phyloP scores from a whole-genome alignment of 306 rosid species.

The Cicer pinnatifidum region DNA sequence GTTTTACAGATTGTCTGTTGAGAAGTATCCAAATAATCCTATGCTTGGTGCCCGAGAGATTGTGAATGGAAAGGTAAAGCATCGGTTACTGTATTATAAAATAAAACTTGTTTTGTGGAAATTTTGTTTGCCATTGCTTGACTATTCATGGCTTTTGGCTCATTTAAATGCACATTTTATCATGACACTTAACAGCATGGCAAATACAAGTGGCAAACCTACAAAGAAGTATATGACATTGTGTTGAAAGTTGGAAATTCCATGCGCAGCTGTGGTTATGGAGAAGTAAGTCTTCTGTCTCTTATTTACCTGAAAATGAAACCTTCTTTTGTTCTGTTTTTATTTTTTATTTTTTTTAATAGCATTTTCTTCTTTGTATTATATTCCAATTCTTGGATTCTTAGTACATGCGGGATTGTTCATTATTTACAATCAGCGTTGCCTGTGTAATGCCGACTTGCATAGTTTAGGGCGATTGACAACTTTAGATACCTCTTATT shows the following conservation, averaged over 20 bases:
- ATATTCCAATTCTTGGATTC: constrained; percentile 32
- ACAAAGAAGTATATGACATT: constrained; percentile 70
- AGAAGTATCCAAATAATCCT: constrained; percentile 64
- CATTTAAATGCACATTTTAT: constrained; percentile 14
- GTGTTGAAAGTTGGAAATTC: constrained; percentile 85
- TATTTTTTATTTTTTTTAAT: neutral
- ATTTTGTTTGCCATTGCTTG: constrained; percentile 10
- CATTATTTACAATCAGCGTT: constrained; percentile 31
- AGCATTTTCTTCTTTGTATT: constrained; percentile 1
- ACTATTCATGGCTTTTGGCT: constrained; percentile 35
- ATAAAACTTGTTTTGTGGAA: constrained; percentile 15
- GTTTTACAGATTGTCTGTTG: constrained; percentile 74
- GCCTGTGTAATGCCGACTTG: neutral
- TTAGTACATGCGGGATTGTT: constrained; percentile 4
- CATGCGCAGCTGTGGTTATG: constrained; percentile 69
- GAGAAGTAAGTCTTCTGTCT: constrained; percentile 58
- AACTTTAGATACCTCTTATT: neutral
- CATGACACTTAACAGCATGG: constrained; percentile 60
- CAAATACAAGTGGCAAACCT: constrained; percentile 77
- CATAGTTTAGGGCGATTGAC: constrained; percentile 21
- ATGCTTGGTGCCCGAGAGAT: constrained; percentile 86
- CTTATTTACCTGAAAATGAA: constrained; percentile 21
- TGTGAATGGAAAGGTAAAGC: constrained; percentile 67
- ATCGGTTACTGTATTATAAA: neutral
- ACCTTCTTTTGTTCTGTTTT: neutral